These are phyloP conservation scores for Apiotrichum porosum DNA, from an alignment of 1,284 basidiomycete species.

Conservation along the genomic window DNA sequence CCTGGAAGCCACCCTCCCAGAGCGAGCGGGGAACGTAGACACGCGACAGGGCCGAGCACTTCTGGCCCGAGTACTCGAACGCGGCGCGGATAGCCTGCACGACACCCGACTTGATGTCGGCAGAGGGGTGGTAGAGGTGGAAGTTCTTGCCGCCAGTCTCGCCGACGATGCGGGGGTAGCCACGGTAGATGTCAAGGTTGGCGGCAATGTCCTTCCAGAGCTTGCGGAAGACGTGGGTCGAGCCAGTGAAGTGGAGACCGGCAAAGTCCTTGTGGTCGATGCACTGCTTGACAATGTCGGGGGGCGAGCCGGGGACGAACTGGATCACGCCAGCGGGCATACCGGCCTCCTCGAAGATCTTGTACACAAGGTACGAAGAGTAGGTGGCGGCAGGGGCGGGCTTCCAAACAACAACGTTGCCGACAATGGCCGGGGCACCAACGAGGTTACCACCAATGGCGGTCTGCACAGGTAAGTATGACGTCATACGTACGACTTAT, in stretches of 20 bases:
- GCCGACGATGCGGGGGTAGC: constrained; percentile 90
- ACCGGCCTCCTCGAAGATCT: constrained; percentile 91
- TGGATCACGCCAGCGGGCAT: constrained; percentile 93
- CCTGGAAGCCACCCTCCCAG: constrained; percentile 85
- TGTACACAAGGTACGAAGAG: constrained; percentile 87
- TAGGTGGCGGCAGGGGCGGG: constrained; percentile 93
- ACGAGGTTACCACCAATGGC: constrained; percentile 90
- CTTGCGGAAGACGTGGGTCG: constrained; percentile 86
- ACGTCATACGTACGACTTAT: background rate
- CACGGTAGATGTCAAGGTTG: constrained; percentile 79
- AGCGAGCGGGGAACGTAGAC: constrained; percentile 81
- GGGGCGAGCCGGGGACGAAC: constrained; percentile 84
- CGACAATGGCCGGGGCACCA: constrained; percentile 81
- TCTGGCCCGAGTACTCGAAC: constrained; percentile 97
- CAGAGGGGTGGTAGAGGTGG: constrained; percentile 84
- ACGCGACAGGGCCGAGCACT: constrained; percentile 91
- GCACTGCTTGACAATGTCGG: constrained; percentile 73
- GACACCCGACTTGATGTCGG: constrained; percentile 82
- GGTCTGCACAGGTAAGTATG: constrained; percentile 50
- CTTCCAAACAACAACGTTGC: constrained; percentile 96
- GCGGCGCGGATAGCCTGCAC: constrained; percentile 81
- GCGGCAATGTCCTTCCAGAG: constrained; percentile 93
- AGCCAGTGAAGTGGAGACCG: constrained; percentile 94
- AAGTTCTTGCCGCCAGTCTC: constrained; percentile 89
- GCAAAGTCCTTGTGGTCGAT: constrained; percentile 77